Evolutionary conservation across 345 rosid species (phyloP).

Genomic region (Psidium guajava): DNA sequence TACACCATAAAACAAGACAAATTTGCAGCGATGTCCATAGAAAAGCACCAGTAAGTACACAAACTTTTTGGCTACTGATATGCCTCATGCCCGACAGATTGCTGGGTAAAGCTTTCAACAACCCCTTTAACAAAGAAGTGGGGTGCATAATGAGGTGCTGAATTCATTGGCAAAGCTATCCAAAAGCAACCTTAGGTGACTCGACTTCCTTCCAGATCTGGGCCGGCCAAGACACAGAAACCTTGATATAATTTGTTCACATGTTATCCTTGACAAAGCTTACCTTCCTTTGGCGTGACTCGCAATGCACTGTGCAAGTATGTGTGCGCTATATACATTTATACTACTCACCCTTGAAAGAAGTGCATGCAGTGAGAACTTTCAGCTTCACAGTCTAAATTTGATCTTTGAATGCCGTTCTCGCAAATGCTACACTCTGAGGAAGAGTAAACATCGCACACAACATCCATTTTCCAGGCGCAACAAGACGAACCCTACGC

Average conservation of each 20-base stretch:
- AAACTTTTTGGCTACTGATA: neutral
- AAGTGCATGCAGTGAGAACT: neutral
- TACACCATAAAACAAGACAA: neutral
- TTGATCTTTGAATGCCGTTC: neutral
- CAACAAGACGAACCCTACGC: conserved; percentile 64
- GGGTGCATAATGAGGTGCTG: neutral
- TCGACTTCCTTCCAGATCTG: neutral
- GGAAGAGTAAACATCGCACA: conserved; percentile 82
- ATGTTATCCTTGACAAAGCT: neutral
- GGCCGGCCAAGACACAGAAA: neutral
- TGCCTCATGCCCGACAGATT: fast-evolving
- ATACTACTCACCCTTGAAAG: neutral
- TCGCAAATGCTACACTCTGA: conserved; percentile 52
- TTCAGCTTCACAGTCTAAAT: neutral
- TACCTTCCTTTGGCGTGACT: neutral
- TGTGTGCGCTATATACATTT: neutral
- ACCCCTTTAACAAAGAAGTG: neutral
- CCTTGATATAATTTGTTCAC: neutral
- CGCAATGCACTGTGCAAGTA: neutral
- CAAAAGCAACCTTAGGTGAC: neutral
- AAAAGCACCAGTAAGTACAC: neutral
- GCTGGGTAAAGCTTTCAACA: fast-evolving
- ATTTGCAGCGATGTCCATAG: neutral
- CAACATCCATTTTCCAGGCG: conserved; percentile 93
- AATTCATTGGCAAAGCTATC: neutral